These are phyloP conservation scores for Geranium brycei DNA, from an alignment of 345 rosid genomes.

Conservation along the genomic window DNA sequence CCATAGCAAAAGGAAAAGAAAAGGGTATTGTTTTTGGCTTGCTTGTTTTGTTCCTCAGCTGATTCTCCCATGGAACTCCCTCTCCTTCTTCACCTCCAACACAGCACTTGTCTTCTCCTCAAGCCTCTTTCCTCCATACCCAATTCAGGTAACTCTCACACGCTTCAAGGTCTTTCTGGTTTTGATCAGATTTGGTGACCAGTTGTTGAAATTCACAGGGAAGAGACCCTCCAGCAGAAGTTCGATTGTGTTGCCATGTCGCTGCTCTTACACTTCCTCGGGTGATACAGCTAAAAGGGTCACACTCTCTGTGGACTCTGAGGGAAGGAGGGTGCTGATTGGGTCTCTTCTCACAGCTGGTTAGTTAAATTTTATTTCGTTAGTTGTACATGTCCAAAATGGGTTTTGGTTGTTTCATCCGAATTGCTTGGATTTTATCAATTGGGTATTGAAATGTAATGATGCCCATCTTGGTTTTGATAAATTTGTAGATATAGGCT, in stretches of 20 bases:
- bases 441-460: background rate
- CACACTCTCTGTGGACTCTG: conserved; percentile 11
- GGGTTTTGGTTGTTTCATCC: background rate
- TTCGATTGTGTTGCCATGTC: conserved; percentile 15
- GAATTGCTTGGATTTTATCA: background rate
- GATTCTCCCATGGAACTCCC: conserved; percentile 32
- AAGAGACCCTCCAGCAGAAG: conserved; percentile 17
- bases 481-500: too few species aligned
- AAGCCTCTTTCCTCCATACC: conserved; percentile 14
- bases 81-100: conserved; percentile 26
- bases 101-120: conserved; percentile 15
- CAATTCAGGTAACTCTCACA: conserved; percentile 9
- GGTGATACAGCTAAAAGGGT: conserved; percentile 15
- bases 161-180: background rate
- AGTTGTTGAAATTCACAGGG: conserved; percentile 20
- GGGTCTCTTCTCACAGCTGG: conserved; percentile 47
- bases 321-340: conserved; percentile 53
- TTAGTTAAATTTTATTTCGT: conserved; percentile 11
- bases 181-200: background rate
- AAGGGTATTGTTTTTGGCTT: too few species aligned
- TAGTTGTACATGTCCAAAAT: background rate
- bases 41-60: conserved; percentile 1
- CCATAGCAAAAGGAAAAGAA: too few species aligned
- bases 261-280: conserved; percentile 36
- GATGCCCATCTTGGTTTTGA: too few species aligned